Conservation (phyloP, 2,329 filamentous ascomycete species). For the Paraconiothyrium brasiliense region DNA sequence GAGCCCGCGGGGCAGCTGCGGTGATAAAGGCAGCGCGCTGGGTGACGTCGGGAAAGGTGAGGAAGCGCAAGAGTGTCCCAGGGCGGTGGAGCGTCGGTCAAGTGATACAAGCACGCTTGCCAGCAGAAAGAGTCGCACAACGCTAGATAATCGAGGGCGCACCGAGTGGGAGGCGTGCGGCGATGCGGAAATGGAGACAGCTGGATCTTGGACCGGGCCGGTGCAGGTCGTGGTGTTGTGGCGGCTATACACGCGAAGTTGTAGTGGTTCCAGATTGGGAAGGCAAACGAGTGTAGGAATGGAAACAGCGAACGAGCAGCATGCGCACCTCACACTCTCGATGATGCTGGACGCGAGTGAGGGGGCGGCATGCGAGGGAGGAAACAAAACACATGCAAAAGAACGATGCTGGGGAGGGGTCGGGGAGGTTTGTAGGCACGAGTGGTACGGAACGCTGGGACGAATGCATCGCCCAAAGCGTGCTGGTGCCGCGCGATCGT, state of each 20-base stretch:
- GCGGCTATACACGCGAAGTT: slow-evolving; percentile 22
- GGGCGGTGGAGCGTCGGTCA: slow-evolving; percentile 32
- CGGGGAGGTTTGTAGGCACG: slow-evolving; percentile 35
- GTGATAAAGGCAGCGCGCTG: neutral
- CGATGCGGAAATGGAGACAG: slow-evolving; percentile 22
- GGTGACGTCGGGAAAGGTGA: slow-evolving; percentile 15
- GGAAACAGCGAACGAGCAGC: slow-evolving; percentile 28
- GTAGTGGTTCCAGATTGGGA: slow-evolving; percentile 16
- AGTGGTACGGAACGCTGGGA: slow-evolving; percentile 15
- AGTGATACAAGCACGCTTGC: slow-evolving; percentile 43
- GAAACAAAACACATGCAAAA: slow-evolving; percentile 29
- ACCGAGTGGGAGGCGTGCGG: slow-evolving; percentile 25
- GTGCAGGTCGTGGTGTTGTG: neutral
- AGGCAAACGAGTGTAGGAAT: slow-evolving; percentile 38
- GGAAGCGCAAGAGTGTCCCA: slow-evolving; percentile 26
- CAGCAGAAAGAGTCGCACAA: slow-evolving; percentile 34
- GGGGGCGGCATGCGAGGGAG: slow-evolving; percentile 29
- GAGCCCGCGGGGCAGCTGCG: neutral
- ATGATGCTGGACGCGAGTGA: slow-evolving; percentile 13
- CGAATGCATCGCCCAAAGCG: slow-evolving; percentile 8
- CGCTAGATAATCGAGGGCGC: slow-evolving; percentile 42
- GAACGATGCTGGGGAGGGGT: slow-evolving; percentile 27
- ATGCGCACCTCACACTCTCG: slow-evolving; percentile 23
- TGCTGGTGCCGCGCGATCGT: slow-evolving; percentile 14
- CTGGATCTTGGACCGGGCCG: slow-evolving; percentile 22